Conservation (phyloP, 1,284 basidiomycete species). For the Takashimella koratensis region DNA sequence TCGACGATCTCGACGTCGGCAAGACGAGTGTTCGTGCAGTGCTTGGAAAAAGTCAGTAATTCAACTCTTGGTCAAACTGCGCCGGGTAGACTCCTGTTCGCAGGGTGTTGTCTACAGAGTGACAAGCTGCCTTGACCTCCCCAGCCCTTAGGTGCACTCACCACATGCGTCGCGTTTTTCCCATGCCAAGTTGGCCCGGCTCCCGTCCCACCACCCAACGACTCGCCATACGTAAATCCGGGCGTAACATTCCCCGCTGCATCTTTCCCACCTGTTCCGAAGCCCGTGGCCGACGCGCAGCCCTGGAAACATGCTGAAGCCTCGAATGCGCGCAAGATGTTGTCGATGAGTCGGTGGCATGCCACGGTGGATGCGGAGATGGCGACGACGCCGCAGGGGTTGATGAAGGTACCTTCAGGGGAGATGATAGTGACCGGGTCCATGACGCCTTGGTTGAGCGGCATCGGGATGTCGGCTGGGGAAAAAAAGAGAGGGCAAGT, state of each 20-base stretch:
- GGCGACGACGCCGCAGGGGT: constrained; percentile 79
- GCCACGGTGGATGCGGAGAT: constrained; percentile 81
- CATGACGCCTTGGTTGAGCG: constrained; percentile 90
- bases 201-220: constrained; percentile 81
- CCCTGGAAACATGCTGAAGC: constrained; percentile 92
- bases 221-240: constrained; percentile 19
- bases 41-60: no score
- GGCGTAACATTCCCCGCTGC: constrained; percentile 2
- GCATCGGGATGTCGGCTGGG: constrained; percentile 68
- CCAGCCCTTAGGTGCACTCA: no score
- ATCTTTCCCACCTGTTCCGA: neutral
- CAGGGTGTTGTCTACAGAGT: no score
- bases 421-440: constrained; percentile 63
- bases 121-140: no score
- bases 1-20: constrained; percentile 63
- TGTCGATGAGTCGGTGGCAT: constrained; percentile 88
- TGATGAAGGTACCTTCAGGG: constrained; percentile 72
- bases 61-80: no score
- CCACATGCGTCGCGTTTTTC: constrained; percentile 55
- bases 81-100: no score
- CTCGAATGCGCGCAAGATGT: constrained; percentile 86
- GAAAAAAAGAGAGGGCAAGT: no score
- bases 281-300: constrained; percentile 53
- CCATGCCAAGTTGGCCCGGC: constrained; percentile 90
- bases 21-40: constrained; percentile 91